These are phyloP conservation scores for Cladosporium velox DNA, from an alignment of 2,329 filamentous ascomycete genomes.

Conservation along the genomic window DNA sequence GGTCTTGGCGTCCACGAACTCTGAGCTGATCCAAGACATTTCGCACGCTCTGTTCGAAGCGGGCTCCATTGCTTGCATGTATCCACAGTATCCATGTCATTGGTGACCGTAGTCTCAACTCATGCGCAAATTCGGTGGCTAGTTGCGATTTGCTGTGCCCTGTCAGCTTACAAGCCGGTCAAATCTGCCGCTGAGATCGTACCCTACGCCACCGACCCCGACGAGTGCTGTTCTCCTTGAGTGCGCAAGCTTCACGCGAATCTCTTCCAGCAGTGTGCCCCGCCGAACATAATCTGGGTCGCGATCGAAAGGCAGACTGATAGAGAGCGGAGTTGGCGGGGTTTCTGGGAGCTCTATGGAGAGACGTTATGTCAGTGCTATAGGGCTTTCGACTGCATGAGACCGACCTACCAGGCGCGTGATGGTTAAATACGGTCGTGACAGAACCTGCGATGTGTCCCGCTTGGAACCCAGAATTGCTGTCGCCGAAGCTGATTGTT, in stretches of 20 bases:
- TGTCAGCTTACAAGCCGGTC: background rate
- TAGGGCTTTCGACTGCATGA: background rate
- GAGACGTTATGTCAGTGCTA: background rate
- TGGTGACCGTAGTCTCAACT: slow-evolving; percentile 18
- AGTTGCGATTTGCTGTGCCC: slow-evolving; percentile 32
- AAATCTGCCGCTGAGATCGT: background rate
- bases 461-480: background rate
- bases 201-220: slow-evolving; percentile 31
- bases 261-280: slow-evolving; percentile 21
- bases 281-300: slow-evolving; percentile 28
- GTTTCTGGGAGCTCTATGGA: background rate
- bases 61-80: slow-evolving; percentile 28
- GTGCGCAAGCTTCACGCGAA: slow-evolving; percentile 21
- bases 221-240: slow-evolving; percentile 25
- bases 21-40: slow-evolving; percentile 23
- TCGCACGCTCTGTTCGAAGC: slow-evolving; percentile 29
- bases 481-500: background rate
- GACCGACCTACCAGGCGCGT: background rate
- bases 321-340: slow-evolving; percentile 23
- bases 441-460: background rate
- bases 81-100: slow-evolving; percentile 32
- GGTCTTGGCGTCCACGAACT: slow-evolving; percentile 23
- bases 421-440: background rate
- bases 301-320: slow-evolving; percentile 26
- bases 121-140: slow-evolving; percentile 29